These are phyloP conservation scores for Thraustochytrium striatum DNA, from an alignment of 352 stramenopile genomes.

Conservation along the genomic window DNA sequence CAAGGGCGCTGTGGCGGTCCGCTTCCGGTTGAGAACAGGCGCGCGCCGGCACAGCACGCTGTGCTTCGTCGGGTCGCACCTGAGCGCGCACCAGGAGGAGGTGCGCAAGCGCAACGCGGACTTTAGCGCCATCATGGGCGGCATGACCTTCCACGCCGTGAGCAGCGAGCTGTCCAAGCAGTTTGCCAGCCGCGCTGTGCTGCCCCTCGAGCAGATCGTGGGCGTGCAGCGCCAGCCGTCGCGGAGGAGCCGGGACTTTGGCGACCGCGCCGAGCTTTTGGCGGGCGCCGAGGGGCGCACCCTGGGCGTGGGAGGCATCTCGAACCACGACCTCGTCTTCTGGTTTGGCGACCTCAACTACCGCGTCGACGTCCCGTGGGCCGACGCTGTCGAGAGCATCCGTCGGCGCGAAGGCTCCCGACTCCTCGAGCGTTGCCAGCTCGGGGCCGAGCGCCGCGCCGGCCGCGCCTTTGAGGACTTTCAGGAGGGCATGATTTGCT, in stretches of 20 bases:
- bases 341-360: conserved; percentile 47
- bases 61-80: conserved; percentile 96
- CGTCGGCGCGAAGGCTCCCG: conserved; percentile 11
- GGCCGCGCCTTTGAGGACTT: conserved; percentile 61
- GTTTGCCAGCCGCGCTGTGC: not conserved
- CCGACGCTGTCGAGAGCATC: conserved; percentile 48
- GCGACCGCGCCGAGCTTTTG: not conserved
- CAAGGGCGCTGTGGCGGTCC: conserved; percentile 92
- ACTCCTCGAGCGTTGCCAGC: conserved; percentile 55
- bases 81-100: conserved; percentile 97
- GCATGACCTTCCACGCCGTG: conserved; percentile 76
- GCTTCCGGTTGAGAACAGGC: conserved; percentile 73
- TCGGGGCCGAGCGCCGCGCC: conserved; percentile 66
- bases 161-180: not conserved
- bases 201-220: not conserved
- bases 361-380: conserved; percentile 46
- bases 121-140: conserved; percentile 93
- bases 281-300: not conserved
- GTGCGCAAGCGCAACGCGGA: conserved; percentile 92
- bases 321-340: conserved; percentile 53
- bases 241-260: not conserved
- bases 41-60: conserved; percentile 86
- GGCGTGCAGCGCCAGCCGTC: not conserved
- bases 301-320: conserved; percentile 58
- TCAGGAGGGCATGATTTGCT: conserved; percentile 24